Conservation (phyloP, 2,329 filamentous ascomycete species). For the Celoporthe dispersa region DNA sequence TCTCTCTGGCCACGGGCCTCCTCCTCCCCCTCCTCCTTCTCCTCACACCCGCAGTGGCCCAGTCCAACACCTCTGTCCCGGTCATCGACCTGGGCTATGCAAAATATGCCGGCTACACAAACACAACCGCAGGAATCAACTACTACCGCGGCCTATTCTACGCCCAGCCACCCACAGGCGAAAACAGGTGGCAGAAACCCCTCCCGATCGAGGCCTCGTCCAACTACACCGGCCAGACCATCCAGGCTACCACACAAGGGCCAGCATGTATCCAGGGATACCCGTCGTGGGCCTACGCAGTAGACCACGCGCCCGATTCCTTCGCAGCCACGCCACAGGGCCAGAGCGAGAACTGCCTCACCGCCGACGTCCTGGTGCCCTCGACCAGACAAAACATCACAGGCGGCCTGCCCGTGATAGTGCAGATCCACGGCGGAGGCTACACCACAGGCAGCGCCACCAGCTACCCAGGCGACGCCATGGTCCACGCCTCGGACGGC, state of each 20-base stretch:
- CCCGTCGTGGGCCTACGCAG: background rate
- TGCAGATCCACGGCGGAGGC: constrained; percentile 31
- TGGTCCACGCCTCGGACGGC: constrained; percentile 16
- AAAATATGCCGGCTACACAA: constrained; percentile 20
- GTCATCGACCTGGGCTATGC: constrained; percentile 20
- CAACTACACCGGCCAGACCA: constrained; percentile 18
- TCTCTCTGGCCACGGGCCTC: background rate
- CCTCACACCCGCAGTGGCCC: background rate
- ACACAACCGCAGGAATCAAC: constrained; percentile 18
- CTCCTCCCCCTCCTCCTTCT: background rate
- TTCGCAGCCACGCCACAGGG: constrained; percentile 18
- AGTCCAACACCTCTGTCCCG: constrained; percentile 9
- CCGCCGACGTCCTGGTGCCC: constrained; percentile 40
- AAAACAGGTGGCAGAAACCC: constrained; percentile 17
- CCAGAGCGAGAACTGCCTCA: constrained; percentile 40
- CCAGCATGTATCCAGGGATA: constrained; percentile 13
- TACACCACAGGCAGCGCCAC: constrained; percentile 20
- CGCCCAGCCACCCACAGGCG: constrained; percentile 7
- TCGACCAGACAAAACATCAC: constrained; percentile 26
- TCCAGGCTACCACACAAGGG: constrained; percentile 10
- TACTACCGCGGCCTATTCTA: constrained; percentile 20
- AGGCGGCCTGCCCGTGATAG: constrained; percentile 25
- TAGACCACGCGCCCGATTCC: background rate
- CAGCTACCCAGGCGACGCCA: constrained; percentile 19
- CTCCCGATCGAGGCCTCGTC: constrained; percentile 16